Percentiles rank a stretch among this genome's conserved stretches.
These are phyloP conservation scores for Chytriomyces sp. DNA, from an alignment of 192 early-diverging fungal genomes.

Conservation along the genomic window DNA sequence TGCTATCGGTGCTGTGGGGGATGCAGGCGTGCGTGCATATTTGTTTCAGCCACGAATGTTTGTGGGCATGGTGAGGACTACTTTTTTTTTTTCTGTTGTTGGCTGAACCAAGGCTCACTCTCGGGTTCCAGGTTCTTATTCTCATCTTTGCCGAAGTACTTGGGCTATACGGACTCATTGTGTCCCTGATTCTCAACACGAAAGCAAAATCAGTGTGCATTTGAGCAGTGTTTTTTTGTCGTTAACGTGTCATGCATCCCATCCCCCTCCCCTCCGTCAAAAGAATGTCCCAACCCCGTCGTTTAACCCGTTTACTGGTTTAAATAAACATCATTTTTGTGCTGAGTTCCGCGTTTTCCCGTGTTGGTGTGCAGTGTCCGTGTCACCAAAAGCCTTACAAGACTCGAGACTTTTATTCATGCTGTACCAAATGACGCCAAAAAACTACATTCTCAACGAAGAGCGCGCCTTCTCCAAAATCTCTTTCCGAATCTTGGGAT, in stretches of 20 bases:
- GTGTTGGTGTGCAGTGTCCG: background rate
- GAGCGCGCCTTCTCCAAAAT: slow-evolving; percentile 52
- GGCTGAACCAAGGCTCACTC: too few relatives aligned
- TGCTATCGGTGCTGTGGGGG: slow-evolving; percentile 96
- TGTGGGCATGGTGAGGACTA: slow-evolving; percentile 78
- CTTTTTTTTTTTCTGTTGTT: background rate
- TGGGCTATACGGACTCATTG: slow-evolving; percentile 93
- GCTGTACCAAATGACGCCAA: background rate
- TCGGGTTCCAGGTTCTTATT: slow-evolving; percentile 68
- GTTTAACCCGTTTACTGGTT: too few relatives aligned
- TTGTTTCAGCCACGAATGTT: slow-evolving; percentile 90
- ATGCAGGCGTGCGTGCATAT: slow-evolving; percentile 89
- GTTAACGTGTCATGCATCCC: too few relatives aligned
- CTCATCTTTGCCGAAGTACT: slow-evolving; percentile 99
- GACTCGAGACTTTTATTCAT: background rate
- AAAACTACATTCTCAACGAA: slow-evolving; percentile 19
- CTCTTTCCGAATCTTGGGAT: slow-evolving; percentile 60
- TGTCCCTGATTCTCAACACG: slow-evolving; percentile 91
- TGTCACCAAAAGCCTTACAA: background rate
- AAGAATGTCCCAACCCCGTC: too few relatives aligned
- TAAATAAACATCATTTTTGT: too few relatives aligned
- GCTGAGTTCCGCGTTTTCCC: background rate
- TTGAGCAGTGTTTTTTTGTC: background rate
- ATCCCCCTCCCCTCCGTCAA: too few relatives aligned
- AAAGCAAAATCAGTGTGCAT: slow-evolving; percentile 58